Percentiles rank a stretch among this genome's conserved stretches.
Evolutionary conservation across 108 stramenopile genomes (phyloP).

Genomic region (Epipyxis sp.): DNA sequence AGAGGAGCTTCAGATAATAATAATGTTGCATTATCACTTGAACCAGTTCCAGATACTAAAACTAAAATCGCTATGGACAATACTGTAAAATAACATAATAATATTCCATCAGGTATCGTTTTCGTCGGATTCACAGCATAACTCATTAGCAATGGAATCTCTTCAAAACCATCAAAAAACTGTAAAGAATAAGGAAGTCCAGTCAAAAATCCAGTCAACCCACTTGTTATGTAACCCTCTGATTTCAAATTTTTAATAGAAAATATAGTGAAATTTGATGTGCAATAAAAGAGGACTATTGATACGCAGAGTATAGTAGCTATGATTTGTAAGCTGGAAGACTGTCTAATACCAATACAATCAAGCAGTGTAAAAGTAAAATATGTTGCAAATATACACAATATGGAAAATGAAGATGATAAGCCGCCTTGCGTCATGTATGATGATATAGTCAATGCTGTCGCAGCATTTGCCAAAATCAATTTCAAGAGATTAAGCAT

Average conservation of each 20-base stretch:
- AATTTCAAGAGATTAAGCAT: neutral
- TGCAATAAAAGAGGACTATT: neutral
- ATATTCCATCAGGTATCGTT: neutral
- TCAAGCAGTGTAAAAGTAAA: neutral
- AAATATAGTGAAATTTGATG: neutral
- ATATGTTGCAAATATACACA: neutral
- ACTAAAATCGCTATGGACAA: neutral
- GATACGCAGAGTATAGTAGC: neutral
- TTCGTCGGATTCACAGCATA: neutral
- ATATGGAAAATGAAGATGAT: neutral
- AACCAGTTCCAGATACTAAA: neutral
- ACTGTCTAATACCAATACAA: slow-evolving; percentile 1
- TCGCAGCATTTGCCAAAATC: neutral
- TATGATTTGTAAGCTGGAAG: neutral
- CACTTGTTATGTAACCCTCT: too few relatives aligned
- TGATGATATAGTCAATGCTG: neutral
- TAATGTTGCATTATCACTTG: neutral
- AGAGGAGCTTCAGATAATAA: neutral
- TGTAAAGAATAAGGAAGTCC: neutral
- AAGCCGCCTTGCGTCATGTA: neutral
- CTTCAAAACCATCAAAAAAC: slow-evolving; percentile 1
- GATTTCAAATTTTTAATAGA: neutral
- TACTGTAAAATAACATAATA: neutral
- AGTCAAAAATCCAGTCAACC: neutral
- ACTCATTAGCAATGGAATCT: neutral